Evolutionary conservation across 2,329 filamentous ascomycete genomes (phyloP), one percentile per base, ranked within the genome.

Genomic region (Colletotrichum godetiae): DNA sequence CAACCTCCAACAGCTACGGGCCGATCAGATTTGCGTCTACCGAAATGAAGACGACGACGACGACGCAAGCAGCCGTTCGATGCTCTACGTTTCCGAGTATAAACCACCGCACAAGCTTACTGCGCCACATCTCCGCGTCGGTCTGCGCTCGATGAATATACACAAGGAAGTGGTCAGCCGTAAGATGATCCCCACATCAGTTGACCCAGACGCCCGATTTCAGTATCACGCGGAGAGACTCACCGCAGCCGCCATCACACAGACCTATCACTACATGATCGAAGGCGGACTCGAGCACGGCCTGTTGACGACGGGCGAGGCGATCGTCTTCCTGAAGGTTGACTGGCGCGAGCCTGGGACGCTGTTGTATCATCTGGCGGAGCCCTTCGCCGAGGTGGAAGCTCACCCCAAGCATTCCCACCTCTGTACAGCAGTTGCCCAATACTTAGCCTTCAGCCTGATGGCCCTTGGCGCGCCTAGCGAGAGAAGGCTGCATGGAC

Each of bases 181-280:
- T 3, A 75, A 68, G 13, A 81, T 76, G 2, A 76, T 78, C 6
- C 80, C 78, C 0, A 81, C 76, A n/a, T 71, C 63, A 1, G 63
- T 58, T 0, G 74, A 81, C 70, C 77, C 74, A 37, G 80, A 80
- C 5, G 81, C 79, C 15, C 79, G 74, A 8, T 82, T 83, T 57
- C 72, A 79, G 52, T 81, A 85, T 57, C 74, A 81, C 42, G 81
- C 81, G 22, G 81, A 83, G 65, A 81, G 77, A 72, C 79, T 86
- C 5, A 78, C 83, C 0, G 80, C 82, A 10, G 82, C 86, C 27
- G 82, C 86, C 13, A 77, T 89, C 49, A 85, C 84, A 5, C 83
- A 89, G 77, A 84, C 82, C 0, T 89, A 86, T 75, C 81, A 85
- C 42, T 88, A 88, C 76, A 89, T 89, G 82, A 81, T 89, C 12